Evolutionary conservation across 2,329 filamentous ascomycete genomes (phyloP), one percentile per base, ranked within the genome.

Genomic region (Verticillium isaacii): DNA sequence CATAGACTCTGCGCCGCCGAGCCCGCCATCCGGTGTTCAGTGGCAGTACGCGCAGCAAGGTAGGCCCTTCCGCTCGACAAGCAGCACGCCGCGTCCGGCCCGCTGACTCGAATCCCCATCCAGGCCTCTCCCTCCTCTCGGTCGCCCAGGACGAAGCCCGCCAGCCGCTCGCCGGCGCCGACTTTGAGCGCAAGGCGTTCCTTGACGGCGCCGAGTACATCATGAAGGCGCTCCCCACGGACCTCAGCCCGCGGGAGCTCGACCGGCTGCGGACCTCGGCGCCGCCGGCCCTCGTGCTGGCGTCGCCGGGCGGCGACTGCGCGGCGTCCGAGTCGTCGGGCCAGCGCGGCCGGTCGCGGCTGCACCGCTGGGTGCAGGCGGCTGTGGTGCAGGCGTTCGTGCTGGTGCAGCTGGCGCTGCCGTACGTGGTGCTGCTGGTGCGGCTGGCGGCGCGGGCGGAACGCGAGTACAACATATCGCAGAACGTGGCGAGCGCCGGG

Each of bases 141-240:
- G 63, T 62, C 5, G 61, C 64, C 23, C 64, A 65, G n/a, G 61
- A 63, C 17, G 60, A 65, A 15, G 34, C 56, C 25, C 58, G 63
- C 23, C 57, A 58, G 17, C 61, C 63, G 1, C 56, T 63, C 15
- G 50, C 45, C 54, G 59, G 50, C 32, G 62, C 66, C 6, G 64
- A 66, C 1, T 74, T 75, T 62, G 82, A 84, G 58, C 81, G 88
- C 32, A 84, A 85, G 65, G 79, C 88, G 11, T 90, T 89, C 71
- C 74, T 90, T 57, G 85, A 89, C 66, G 82, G 85, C 62, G 73
- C 89, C 4, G 82, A 83, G 2, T 89, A 89, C 70, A 77, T 90
- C 29, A 78, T 90, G n/a, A 82, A 82, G 63, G 87, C 83, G 8
- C 78, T 90, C 0, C 88, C 88, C 0, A 64, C 73, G 1, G 77